Base-by-base conservation (phyloP, 1,139 yeast species). In the Petasospora rhodanensis region DNA sequence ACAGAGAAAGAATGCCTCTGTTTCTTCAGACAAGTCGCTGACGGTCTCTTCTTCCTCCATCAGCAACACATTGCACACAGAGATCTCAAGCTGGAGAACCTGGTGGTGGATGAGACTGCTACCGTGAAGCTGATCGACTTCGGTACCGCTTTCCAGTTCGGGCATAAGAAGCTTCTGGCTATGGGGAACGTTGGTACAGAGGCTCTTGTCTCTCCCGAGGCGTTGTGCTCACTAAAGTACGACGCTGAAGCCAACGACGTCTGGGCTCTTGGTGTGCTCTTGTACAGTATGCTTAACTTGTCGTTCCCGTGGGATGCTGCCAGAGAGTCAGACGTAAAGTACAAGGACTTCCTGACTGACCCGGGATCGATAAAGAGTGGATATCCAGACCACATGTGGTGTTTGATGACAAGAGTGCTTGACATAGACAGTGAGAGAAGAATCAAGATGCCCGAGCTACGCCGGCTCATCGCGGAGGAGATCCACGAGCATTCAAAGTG, bases 291-390 rank as follows among this genome's bases (percentile, higher is more conserved):
- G 38, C 13, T 58, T 4, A 45, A 49, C 16, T 52, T 38, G 14
- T 32, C 89, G 41, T 86, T 85, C 59, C 95, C 95, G 0, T 86
- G 95, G 95, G 84, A 81, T 50, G 78, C 81, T 8, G 95, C 95
- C 2, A 73, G 76, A 45, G 62, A 73, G 15, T 75, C 79, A 11
- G 95, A 86, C 56, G 72, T 73, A 43, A 77, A 87, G 38, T 86
- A 77, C 62, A 71, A 73, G 56, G 57, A 70, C 64, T 62, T 36
- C 12, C 18, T 19, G 12, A 11, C 14, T 9, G 35, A 39, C 19
- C 22, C 17, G 4, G n/a, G 6, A 1, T 11, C 5, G 1, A 4
- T 47, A 1, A 24, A 28, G 22, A 31, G 34, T 1, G 18, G 29
- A 5, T 34, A 29, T 7, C 45, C 49, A 4, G 32, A 33, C 5